These are phyloP conservation scores for Wickerhamiella bombiphila DNA, from an alignment of 805 yeast genomes.

Conservation along the genomic window DNA sequence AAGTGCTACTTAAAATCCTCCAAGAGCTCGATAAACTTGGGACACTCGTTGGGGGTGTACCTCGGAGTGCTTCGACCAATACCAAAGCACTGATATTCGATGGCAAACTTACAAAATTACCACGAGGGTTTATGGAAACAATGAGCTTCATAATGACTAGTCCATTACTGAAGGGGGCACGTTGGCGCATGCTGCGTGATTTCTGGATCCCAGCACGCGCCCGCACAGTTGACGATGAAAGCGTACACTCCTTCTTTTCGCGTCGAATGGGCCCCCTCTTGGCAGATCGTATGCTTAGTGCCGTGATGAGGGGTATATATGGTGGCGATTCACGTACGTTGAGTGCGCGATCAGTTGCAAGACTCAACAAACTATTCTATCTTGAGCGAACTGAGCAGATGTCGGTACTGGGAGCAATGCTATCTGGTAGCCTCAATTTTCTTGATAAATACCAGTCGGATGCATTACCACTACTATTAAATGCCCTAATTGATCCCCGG, in stretches of 20 bases:
- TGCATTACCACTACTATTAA: slow-evolving; percentile 18
- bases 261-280: slow-evolving; percentile 51
- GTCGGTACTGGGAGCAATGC: slow-evolving; percentile 37
- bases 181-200: slow-evolving; percentile 34
- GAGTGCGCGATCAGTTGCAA: slow-evolving; percentile 41
- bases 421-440: slow-evolving; percentile 24
- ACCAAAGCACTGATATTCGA: slow-evolving; percentile 46
- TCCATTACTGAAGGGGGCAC: slow-evolving; percentile 34
- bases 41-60: slow-evolving; percentile 45
- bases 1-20: slow-evolving; percentile 19
- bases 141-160: slow-evolving; percentile 14
- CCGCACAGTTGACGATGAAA: slow-evolving; percentile 40
- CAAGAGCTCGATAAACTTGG: slow-evolving; percentile 30
- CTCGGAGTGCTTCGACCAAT: slow-evolving; percentile 46
- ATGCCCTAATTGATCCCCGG: slow-evolving; percentile 14
- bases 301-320: slow-evolving; percentile 76
- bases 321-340: slow-evolving; percentile 65
- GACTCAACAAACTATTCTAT: slow-evolving; percentile 40
- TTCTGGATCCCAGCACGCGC: slow-evolving; percentile 20
- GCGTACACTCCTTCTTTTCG: slow-evolving; percentile 48
- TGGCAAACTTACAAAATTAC: slow-evolving; percentile 21
- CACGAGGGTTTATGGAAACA: slow-evolving; percentile 13
- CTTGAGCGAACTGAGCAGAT: slow-evolving; percentile 37
- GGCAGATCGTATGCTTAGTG: slow-evolving; percentile 54
- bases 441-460: slow-evolving; percentile 16